Evolutionary conservation across 805 yeast species (phyloP), one percentile per base, ranked within the genome.

Genomic region (Candida sithepensis): DNA sequence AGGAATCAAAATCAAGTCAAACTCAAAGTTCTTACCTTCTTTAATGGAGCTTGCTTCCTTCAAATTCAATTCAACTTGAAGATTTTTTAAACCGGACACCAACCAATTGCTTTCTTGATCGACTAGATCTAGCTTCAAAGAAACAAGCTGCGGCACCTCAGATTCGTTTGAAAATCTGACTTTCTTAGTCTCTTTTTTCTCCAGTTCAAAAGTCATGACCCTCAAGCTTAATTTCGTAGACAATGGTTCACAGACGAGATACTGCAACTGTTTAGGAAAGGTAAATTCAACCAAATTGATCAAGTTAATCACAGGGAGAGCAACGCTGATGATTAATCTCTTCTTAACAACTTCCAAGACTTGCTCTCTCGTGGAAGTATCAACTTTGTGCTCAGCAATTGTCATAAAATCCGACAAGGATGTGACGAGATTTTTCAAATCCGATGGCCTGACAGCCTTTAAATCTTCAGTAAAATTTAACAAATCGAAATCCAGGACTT

Each of bases 71-170:
- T 64, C 69, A 4, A 75, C 64, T 2, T 69, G 60, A 51, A 89
- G 77, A 10, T 70, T 61, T 49, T 80, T 81, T 51, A 77, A 72
- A 0, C 98, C 98, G 5, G 88, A 81, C 4, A 90, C 68, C 2
- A 89, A 61, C 98, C 98, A 92, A 44, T 74, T 77, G 21, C 51
- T 61, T 13, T 89, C 96, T 51, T 46, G 48, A 14, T 63, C 63
- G 23, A 48, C 28, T n/a, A 65, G 48, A 19, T 53, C 63, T 8
- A 69, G 37, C 14, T 55, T 57, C 22, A 67, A 50, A 12, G 48
- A 40, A 23, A 60, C 41, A 9, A 37, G 42, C n/a, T 39, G 47
- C 13, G 59, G 53, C 20, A 48, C n/a, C 14, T 42, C 47, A 7
- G 60, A 48, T 18, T 57, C 62, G 38, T 51, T 48, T 19, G 47